phyloP scores from a whole-genome alignment of 352 stramenopile genomes.

The Phytophthora palmivora region DNA sequence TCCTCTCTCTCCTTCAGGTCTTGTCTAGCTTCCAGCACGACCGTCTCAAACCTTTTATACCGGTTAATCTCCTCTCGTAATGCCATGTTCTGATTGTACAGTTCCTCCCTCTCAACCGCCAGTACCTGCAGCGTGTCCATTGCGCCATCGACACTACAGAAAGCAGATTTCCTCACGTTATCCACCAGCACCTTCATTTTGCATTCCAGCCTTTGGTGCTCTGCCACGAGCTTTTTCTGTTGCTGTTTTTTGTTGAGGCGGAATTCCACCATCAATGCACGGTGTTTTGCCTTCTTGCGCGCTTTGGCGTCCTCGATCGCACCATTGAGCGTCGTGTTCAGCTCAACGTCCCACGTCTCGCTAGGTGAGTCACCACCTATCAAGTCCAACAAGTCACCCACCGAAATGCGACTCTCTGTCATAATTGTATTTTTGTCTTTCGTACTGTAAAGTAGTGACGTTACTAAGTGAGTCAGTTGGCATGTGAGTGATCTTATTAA shows the following conservation, averaged over 20 bases:
- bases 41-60: conserved; percentile 27
- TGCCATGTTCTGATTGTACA: conserved; percentile 40
- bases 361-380: conserved; percentile 4
- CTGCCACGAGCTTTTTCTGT: conserved; percentile 28
- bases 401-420: conserved; percentile 6
- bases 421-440: neutral
- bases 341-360: too few species aligned
- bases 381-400: conserved; percentile 5
- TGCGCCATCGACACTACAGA: conserved; percentile 2
- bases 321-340: conserved; percentile 17
- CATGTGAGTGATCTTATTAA: too few species aligned
- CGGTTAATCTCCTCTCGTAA: conserved; percentile 33
- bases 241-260: conserved; percentile 48
- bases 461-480: conserved; percentile 1
- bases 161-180: conserved; percentile 6
- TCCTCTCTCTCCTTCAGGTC: conserved; percentile 30
- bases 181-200: conserved; percentile 36
- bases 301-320: conserved; percentile 38
- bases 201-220: conserved; percentile 38
- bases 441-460: conserved; percentile 1
- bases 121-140: conserved; percentile 22
- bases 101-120: conserved; percentile 35
- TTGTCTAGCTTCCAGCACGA: conserved; percentile 20
- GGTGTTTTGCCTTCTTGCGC: conserved; percentile 45
- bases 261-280: conserved; percentile 46